Evolutionary conservation across 1,139 yeast species (phyloP), one percentile per base, ranked within the genome.

Genomic region (Taphrina deformans): DNA sequence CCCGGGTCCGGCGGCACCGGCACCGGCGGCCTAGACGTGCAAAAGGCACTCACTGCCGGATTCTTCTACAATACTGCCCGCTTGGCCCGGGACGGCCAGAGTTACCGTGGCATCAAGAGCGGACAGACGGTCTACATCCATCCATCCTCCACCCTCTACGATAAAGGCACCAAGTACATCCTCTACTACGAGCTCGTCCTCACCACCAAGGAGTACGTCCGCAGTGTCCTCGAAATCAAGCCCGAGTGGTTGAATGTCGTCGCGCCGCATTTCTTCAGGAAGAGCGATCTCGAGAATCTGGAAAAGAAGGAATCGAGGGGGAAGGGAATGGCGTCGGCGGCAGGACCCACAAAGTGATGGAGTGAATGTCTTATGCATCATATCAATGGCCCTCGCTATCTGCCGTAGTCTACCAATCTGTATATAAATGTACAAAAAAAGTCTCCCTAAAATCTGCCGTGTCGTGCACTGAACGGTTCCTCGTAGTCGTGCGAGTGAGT

Each of bases 131-230:
- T 91, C 1, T 82, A 79, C 72, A 81, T 93, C 7, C 99, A 93
- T 72, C 99, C 99, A 0, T 87, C 96, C 0, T 86, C 93, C 1
- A 81, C 83, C 0, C 70, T 90, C 51, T 81, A 80, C 71, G 79
- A 82, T 6, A 78, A 80, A 16, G 84, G 83, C 68, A 96, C 93
- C 4, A 85, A 83, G 70, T 79, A 85, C 72, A 74, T 93, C 1
- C 75, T 93, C 26, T 93, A 90, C 74, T 89, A 91, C 72, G 97
- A 92, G 72, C 78, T 93, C 71, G 93, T 93, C 50, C 77, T 89
- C 44, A 93, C 99, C 0, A 83, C 89, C 55, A 89, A 87, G 74
- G 98, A 92, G 77, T 93, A 84, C 74, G 89, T 93, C 89, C 78
- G 97, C 65, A 90, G 88, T 70, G 89, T 96, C 73, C 81, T 90